phyloP scores from a whole-genome alignment of 805 yeast species.

The Kluyveromyces nonfermentans region DNA sequence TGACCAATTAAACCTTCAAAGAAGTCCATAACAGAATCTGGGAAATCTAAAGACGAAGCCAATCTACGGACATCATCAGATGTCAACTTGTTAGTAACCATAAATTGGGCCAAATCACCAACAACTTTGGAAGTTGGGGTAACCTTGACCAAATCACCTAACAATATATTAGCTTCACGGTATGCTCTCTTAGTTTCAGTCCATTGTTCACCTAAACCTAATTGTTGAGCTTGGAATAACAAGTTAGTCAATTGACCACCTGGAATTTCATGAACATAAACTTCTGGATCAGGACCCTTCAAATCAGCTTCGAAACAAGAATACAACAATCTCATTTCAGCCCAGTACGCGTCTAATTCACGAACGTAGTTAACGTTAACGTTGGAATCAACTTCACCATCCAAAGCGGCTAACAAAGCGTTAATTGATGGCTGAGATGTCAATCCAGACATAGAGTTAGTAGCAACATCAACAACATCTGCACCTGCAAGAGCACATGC shows the following conservation, averaged over 20 bases:
- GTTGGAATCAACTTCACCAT: constrained; percentile 74
- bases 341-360: constrained; percentile 93
- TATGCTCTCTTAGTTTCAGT: constrained; percentile 90
- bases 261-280: constrained; percentile 95
- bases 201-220: constrained; percentile 97
- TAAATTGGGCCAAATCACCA: constrained; percentile 98
- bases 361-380: constrained; percentile 59
- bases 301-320: constrained; percentile 97
- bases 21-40: constrained; percentile 95
- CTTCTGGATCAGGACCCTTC: constrained; percentile 99
- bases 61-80: constrained; percentile 79
- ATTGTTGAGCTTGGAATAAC: constrained; percentile 98
- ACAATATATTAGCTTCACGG: constrained; percentile 77
- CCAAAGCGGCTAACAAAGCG: constrained; percentile 86
- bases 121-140: constrained; percentile 99
- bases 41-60: constrained; percentile 93
- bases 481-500: constrained; percentile 96
- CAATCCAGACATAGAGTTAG: constrained; percentile 96
- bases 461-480: constrained; percentile 95
- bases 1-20: constrained; percentile 99
- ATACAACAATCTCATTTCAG: constrained; percentile 93
- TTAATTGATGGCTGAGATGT: constrained; percentile 96
- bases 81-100: constrained; percentile 90
- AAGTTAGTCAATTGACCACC: constrained; percentile 99
- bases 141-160: constrained; percentile 96